Percentiles rank a stretch among this genome's conserved stretches.
Conservation (phyloP, 164 flowering plant species). For the Vitis amurensis region DNA sequence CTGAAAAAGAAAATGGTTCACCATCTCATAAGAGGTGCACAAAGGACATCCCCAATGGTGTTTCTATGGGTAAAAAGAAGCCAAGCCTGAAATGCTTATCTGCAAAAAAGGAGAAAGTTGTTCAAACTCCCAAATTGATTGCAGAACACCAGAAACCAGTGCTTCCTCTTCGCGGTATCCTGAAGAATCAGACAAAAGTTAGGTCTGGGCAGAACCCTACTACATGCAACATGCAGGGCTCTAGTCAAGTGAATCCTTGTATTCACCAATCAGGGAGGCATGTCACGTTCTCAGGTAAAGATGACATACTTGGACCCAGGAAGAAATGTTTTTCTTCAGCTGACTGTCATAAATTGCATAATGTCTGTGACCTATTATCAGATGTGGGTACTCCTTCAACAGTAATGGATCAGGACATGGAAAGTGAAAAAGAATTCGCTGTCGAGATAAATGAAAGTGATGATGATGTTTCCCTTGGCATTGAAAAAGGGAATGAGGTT, state of each 20-base stretch:
- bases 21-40: constrained; percentile 16
- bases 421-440: constrained; percentile 11
- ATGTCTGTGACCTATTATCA: constrained; percentile 13
- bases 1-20: constrained; percentile 15
- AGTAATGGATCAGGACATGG: constrained; percentile 6
- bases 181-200: constrained; percentile 32
- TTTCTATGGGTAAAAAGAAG: constrained; percentile 19
- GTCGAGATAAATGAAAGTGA: constrained; percentile 23
- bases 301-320: constrained; percentile 36
- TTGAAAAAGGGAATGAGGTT: constrained; percentile 9
- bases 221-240: constrained; percentile 14
- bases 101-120: constrained; percentile 19
- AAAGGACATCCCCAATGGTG: constrained; percentile 17
- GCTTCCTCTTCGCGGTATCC: constrained; percentile 37
- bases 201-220: constrained; percentile 23
- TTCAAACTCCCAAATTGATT: constrained; percentile 12
- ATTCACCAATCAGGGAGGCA: constrained; percentile 30
- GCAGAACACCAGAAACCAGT: constrained; percentile 15
- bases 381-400: constrained; percentile 21
- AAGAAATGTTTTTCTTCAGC: constrained; percentile 14
- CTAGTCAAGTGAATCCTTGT: constrained; percentile 2
- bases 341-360: constrained; percentile 4
- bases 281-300: constrained; percentile 46
- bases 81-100: constrained; percentile 13
- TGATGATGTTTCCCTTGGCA: constrained; percentile 18